These are phyloP conservation scores for Phanerochaete carnosa DNA, from an alignment of 768 basidiomycete genomes.

Conservation along the genomic window DNA sequence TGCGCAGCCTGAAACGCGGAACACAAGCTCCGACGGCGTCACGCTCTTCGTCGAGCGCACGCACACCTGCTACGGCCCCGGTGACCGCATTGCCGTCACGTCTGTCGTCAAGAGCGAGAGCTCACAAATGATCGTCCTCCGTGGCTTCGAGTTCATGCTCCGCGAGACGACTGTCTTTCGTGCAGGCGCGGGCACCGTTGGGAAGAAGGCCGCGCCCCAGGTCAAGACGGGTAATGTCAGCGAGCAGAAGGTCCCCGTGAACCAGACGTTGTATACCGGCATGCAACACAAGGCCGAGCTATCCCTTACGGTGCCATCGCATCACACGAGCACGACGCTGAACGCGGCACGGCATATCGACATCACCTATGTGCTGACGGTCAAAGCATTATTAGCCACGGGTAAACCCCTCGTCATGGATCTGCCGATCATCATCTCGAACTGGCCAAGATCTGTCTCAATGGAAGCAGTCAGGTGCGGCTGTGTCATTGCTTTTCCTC, in stretches of 20 bases:
- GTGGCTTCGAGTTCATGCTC: slow-evolving; percentile 80
- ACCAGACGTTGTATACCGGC: slow-evolving; percentile 71
- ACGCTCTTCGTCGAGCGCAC: slow-evolving; percentile 73
- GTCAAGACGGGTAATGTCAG: slow-evolving; percentile 51
- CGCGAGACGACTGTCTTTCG: slow-evolving; percentile 76
- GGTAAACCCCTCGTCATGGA: slow-evolving; percentile 65
- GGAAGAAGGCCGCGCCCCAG: slow-evolving; percentile 60
- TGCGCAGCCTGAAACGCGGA: slow-evolving; percentile 71
- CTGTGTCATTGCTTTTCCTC: not conserved
- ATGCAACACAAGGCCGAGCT: slow-evolving; percentile 72
- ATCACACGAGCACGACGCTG: slow-evolving; percentile 78
- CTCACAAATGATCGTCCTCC: slow-evolving; percentile 65
- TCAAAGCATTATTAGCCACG: slow-evolving; percentile 75
- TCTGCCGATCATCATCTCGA: slow-evolving; percentile 77
- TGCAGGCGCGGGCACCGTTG: slow-evolving; percentile 50
- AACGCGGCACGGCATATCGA: slow-evolving; percentile 84
- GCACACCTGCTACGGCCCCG: slow-evolving; percentile 81
- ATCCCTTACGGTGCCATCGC: slow-evolving; percentile 61
- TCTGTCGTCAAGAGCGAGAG: slow-evolving; percentile 73
- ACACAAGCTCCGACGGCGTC: slow-evolving; percentile 61
- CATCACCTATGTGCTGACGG: slow-evolving; percentile 72
- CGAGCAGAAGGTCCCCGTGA: slow-evolving; percentile 71
- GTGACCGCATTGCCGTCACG: slow-evolving; percentile 71
- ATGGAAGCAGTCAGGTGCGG: slow-evolving; percentile 58
- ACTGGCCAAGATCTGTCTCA: slow-evolving; percentile 79